A percentile compares a stretch with the other conserved stretches of the same genome.
These are phyloP conservation scores for Epichloe typhina DNA, from an alignment of 2,329 filamentous ascomycete genomes.

Conservation along the genomic window DNA sequence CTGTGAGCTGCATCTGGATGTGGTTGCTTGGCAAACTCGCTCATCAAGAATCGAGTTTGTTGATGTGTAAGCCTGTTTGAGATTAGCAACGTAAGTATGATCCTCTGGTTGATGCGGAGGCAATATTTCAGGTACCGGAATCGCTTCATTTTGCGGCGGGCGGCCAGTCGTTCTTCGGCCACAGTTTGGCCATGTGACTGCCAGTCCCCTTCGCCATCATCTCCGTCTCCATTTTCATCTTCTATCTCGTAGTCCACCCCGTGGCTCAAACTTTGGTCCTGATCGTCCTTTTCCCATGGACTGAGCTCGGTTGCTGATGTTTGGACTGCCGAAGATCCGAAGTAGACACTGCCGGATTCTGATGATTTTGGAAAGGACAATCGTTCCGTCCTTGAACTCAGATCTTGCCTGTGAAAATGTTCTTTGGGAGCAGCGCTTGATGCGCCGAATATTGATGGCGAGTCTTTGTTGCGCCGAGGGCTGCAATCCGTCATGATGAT, in stretches of 20 bases:
- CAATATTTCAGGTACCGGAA: slow-evolving; percentile 47
- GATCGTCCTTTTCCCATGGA: slow-evolving; percentile 26
- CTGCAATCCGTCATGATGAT: background rate
- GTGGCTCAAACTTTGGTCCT: slow-evolving; percentile 25
- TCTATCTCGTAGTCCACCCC: slow-evolving; percentile 40
- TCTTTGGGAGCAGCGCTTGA: background rate
- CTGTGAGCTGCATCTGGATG: slow-evolving; percentile 87
- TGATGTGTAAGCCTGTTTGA: slow-evolving; percentile 70
- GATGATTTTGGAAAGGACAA: background rate
- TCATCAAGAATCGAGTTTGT: slow-evolving; percentile 95
- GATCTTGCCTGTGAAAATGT: background rate
- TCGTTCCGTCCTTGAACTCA: background rate
- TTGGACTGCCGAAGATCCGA: slow-evolving; percentile 7
- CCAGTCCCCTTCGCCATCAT: slow-evolving; percentile 15
- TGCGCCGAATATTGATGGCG: background rate
- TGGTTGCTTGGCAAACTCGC: slow-evolving; percentile 87
- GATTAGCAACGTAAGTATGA: slow-evolving; percentile 17
- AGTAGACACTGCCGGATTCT: background rate
- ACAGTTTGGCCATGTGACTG: slow-evolving; percentile 35
- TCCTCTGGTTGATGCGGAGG: background rate
- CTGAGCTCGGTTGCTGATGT: slow-evolving; percentile 18
- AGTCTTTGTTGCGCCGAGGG: background rate
- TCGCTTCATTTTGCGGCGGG: slow-evolving; percentile 59
- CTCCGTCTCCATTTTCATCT: slow-evolving; percentile 43
- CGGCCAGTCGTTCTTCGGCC: slow-evolving; percentile 40